phyloP scores from a whole-genome alignment of 2,329 filamentous ascomycete genomes.

The Ascochyta lentis region DNA sequence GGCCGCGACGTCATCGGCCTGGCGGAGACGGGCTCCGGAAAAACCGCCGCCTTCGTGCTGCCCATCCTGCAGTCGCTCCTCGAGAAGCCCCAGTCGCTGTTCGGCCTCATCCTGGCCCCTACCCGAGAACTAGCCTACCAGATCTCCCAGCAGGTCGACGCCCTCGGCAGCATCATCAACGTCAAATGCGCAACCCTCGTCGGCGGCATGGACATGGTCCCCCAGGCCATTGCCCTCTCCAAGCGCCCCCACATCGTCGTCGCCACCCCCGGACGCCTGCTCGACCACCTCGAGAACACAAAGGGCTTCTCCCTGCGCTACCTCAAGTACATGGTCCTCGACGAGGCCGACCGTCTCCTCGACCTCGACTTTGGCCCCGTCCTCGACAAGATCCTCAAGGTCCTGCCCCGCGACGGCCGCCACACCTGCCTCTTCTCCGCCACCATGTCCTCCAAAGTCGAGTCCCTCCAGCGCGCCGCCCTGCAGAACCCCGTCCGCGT shows the following conservation, averaged over 20 bases:
- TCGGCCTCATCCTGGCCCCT: slow-evolving; percentile 88
- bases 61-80: slow-evolving; percentile 90
- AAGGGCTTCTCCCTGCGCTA: slow-evolving; percentile 88
- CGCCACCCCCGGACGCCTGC: slow-evolving; percentile 86
- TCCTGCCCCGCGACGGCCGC: slow-evolving; percentile 68
- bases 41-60: slow-evolving; percentile 92
- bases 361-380: slow-evolving; percentile 95
- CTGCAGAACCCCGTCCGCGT: slow-evolving; percentile 84
- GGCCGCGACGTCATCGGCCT: slow-evolving; percentile 89
- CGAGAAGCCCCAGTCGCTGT: slow-evolving; percentile 83
- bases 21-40: slow-evolving; percentile 94
- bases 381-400: slow-evolving; percentile 91
- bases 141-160: slow-evolving; percentile 87
- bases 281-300: slow-evolving; percentile 95
- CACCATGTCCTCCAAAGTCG: slow-evolving; percentile 92
- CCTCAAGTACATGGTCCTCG: slow-evolving; percentile 90
- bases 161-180: slow-evolving; percentile 84
- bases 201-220: slow-evolving; percentile 94
- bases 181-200: slow-evolving; percentile 86
- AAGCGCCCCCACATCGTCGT: slow-evolving; percentile 96
- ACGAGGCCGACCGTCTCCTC: slow-evolving; percentile 89
- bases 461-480: slow-evolving; percentile 87
- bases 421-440: slow-evolving; percentile 85
- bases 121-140: slow-evolving; percentile 94
- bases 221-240: slow-evolving; percentile 87